phyloP scores from a whole-genome alignment of 441 rosid species.

The Adansonia rubrostipa region DNA sequence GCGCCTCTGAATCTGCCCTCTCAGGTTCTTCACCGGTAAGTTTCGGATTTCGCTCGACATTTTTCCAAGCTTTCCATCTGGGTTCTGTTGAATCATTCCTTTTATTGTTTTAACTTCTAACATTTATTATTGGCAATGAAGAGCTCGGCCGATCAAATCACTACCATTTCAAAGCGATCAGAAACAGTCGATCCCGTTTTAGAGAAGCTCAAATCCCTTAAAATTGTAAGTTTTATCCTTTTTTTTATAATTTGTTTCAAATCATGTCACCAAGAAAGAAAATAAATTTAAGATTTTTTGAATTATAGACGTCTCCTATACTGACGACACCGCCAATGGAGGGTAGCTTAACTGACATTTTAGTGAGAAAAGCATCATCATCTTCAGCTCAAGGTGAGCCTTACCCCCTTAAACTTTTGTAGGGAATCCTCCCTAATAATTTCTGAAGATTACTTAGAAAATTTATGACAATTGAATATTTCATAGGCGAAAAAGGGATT shows the following conservation, averaged over 20 bases:
- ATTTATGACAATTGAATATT: not conserved
- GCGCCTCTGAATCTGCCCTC: constrained; percentile 57
- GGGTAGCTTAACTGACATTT: constrained; percentile 91
- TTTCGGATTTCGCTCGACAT: constrained; percentile 13
- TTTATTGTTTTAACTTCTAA: constrained; percentile 7
- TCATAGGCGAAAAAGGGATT: not conserved
- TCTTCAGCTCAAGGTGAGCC: constrained; percentile 61
- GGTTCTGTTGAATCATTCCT: not conserved
- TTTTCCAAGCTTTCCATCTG: not conserved
- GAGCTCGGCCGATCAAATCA: constrained; percentile 63
- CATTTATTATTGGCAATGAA: constrained; percentile 21
- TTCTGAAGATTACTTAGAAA: not conserved
- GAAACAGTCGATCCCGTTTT: constrained; percentile 70
- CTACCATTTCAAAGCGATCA: constrained; percentile 71
- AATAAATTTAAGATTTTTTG: not conserved
- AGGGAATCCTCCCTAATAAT: not conserved
- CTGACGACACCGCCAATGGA: constrained; percentile 69
- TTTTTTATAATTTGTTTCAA: not conserved
- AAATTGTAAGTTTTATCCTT: constrained; percentile 54
- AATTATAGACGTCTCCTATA: constrained; percentile 73
- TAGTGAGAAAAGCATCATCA: constrained; percentile 72
- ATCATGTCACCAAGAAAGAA: not conserved
- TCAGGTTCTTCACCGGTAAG: constrained; percentile 45
- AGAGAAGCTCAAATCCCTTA: constrained; percentile 78
- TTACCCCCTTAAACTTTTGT: not conserved